A percentile compares a stretch with the other conserved stretches of the same genome.
Conservation (phyloP, 352 stramenopile species). For the Phytophthora megakarya region DNA sequence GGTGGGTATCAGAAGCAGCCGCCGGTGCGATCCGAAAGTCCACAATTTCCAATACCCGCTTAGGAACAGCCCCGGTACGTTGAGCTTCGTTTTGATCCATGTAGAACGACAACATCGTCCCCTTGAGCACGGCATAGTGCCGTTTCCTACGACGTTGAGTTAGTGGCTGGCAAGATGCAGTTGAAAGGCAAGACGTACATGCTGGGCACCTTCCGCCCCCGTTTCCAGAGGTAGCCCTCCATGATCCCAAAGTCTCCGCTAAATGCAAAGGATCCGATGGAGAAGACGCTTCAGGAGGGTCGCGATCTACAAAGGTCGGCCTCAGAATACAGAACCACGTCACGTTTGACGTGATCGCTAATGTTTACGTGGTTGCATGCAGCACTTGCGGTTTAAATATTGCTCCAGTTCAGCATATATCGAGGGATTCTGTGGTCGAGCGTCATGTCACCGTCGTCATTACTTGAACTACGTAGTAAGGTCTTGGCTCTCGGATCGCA, state of each 20-base stretch:
- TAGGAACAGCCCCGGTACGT: conserved; percentile 43
- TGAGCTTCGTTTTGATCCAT: conserved; percentile 53
- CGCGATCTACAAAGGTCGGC: not conserved
- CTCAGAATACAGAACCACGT: not conserved
- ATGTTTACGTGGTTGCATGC: no score
- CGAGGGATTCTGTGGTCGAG: conserved; percentile 11
- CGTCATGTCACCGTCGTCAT: not conserved
- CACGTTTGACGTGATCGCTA: conserved; percentile 1
- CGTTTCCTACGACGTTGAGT: conserved; percentile 48
- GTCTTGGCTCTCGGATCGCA: no score
- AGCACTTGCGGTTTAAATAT: not conserved
- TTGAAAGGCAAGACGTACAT: conserved; percentile 43
- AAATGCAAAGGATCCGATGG: not conserved
- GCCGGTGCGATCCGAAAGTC: conserved; percentile 36
- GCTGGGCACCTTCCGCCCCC: conserved; percentile 44
- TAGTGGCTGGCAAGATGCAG: no score
- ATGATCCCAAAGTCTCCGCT: conserved; percentile 27
- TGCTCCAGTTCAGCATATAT: not conserved
- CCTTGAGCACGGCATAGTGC: conserved; percentile 76
- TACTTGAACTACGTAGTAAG: no score
- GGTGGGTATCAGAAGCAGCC: conserved; percentile 15
- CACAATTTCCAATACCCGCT: conserved; percentile 67
- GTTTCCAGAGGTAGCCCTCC: conserved; percentile 60
- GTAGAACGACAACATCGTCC: conserved; percentile 78
- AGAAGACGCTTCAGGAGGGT: conserved; percentile 14